Base-by-base conservation (phyloP, 805 yeast species). In the Wickerhamiella musiphila region DNA sequence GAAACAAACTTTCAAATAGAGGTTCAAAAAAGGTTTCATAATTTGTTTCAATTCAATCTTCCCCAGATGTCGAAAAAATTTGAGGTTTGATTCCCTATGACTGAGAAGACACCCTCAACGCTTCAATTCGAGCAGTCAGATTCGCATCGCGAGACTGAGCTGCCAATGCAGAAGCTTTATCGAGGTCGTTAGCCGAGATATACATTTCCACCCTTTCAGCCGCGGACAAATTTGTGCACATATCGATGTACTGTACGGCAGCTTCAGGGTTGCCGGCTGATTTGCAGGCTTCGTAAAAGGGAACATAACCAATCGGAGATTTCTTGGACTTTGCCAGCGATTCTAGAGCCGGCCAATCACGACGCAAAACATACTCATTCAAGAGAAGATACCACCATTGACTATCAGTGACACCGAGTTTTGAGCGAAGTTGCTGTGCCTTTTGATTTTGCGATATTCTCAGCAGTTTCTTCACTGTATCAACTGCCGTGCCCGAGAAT, bases 281-380 rank as follows among this genome's bases (percentile, higher is more conserved):
- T 25, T 66, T 44, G 23, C 74, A 63, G 23, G 68, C 65, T 11
- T 63, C 57, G 34, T 61, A 77, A 40, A 82, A 72, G 1, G 76
- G 72, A 37, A 61, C 63, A 37, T 73, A 74, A 0, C 86, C 83
- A 26, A 82, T 77, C 0, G 79, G 77, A 0, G 90, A 69, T 38
- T 68, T 73, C 28, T 57, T 60, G 7, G 52, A 23, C 3, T 55
- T 58, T 0, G 73, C 66, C 44, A 71, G 65, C 19, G 66, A 64
- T 40, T 61, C 63, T 19, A 79, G 48, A 23, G 66, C 69, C 13
- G 67, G 71, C 56, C 70, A 74, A 26, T 68, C 66, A 5, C 66
- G 60, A 2, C 60, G 44, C 4, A 58, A 51, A 1, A 70, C 58
- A 20, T 66, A 56, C 1, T 61, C 59, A 11, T 65, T 61, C 17